A percentile compares a stretch with the other conserved stretches of the same genome.
phyloP scores from a whole-genome alignment of 768 basidiomycete species.

The Serpula lacrymans region DNA sequence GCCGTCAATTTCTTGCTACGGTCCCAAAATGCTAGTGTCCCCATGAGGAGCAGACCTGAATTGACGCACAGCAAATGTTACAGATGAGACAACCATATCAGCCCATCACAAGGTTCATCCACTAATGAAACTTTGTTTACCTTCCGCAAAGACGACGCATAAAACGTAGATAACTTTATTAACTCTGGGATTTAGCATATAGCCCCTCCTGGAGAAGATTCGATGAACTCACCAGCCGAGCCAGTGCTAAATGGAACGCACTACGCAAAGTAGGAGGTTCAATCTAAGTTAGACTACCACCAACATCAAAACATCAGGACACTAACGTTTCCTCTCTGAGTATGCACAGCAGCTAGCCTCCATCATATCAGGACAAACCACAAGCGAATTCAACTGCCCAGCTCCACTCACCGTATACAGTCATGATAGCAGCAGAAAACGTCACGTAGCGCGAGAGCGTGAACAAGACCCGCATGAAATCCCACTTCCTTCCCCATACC shows the following conservation, averaged over 20 bases:
- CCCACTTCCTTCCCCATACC: constrained; percentile 6
- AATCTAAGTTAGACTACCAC: background rate
- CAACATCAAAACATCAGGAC: background rate
- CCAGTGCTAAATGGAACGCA: background rate
- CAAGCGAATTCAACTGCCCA: background rate
- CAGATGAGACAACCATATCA: too few species aligned
- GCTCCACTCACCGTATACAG: constrained; percentile 3
- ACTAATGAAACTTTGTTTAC: too few species aligned
- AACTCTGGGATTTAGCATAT: background rate
- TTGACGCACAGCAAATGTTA: too few species aligned
- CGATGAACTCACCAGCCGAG: background rate
- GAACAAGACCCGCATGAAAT: background rate
- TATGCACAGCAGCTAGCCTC: background rate
- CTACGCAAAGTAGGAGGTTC: background rate
- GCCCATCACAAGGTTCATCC: too few species aligned
- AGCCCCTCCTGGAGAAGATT: background rate
- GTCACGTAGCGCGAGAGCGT: constrained; percentile 4
- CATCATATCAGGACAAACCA: background rate
- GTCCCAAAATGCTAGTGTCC: constrained; percentile 2
- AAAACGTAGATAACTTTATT: background rate
- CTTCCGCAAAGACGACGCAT: background rate
- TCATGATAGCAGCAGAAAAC: constrained; percentile 6
- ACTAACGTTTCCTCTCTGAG: background rate
- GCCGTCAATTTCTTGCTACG: constrained; percentile 1
- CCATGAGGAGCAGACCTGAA: background rate